These are phyloP conservation scores for Novymonas esmeraldas DNA, from an alignment of 208 protist genomes.

Conservation along the genomic window DNA sequence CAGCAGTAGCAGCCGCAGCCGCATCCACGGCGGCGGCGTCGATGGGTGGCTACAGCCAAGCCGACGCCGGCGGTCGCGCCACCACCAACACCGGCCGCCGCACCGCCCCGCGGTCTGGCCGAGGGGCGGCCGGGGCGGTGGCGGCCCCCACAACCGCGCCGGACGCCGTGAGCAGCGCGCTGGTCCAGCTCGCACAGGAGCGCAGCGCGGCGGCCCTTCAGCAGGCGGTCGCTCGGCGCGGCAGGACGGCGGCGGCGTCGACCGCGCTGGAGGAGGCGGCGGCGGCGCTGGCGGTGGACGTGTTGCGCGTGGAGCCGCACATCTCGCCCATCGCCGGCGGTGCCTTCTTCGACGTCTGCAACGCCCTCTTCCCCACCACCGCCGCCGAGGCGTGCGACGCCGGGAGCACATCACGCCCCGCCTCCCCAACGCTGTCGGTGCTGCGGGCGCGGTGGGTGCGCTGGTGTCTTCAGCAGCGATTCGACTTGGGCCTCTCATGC, in stretches of 20 bases:
- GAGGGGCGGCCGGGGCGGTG: neutral
- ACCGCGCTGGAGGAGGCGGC: slow-evolving; percentile 5
- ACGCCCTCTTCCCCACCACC: slow-evolving; percentile 19
- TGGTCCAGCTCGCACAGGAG: slow-evolving; percentile 19
- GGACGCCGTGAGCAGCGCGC: slow-evolving; percentile 1
- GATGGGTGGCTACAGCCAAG: neutral
- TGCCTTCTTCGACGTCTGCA: slow-evolving; percentile 24
- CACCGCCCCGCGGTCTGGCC: neutral
- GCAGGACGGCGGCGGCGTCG: neutral
- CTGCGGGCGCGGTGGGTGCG: slow-evolving; percentile 33
- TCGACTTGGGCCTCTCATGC: slow-evolving; percentile 4
- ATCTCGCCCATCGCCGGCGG: slow-evolving; percentile 5
- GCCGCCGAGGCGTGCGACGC: neutral
- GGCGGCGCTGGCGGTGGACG: slow-evolving; percentile 24
- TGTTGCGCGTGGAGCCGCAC: slow-evolving; percentile 22
- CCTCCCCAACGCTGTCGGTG: slow-evolving; percentile 18
- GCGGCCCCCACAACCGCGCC: slow-evolving; percentile 3
- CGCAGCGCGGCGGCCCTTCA: slow-evolving; percentile 11
- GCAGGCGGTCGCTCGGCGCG: neutral
- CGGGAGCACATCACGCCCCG: too few species aligned
- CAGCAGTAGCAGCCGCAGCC: too few species aligned
- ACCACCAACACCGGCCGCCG: neutral
- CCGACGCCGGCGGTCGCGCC: neutral
- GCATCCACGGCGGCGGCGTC: neutral
- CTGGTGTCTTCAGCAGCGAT: slow-evolving; percentile 28